These are phyloP conservation scores for Rhododendron simsii DNA, from an alignment of 148 eudicot genomes.

Conservation along the genomic window DNA sequence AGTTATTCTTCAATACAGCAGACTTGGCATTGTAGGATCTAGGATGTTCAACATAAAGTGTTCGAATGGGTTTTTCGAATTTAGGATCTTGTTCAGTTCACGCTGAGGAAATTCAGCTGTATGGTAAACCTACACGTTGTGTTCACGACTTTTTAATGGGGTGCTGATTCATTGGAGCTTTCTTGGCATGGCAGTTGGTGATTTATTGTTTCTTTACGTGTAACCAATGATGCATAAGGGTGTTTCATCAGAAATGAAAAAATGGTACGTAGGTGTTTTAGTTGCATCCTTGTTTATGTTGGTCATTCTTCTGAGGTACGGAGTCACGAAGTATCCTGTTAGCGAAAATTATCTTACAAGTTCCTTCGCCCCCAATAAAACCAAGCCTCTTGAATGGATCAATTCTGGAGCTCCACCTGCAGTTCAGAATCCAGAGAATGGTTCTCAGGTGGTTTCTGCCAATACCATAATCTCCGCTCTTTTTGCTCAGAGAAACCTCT, in stretches of 20 bases:
- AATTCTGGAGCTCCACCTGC: slow-evolving; percentile 51
- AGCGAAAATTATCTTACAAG: slow-evolving; percentile 39
- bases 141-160: not conserved
- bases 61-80: not conserved
- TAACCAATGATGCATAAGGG: not conserved
- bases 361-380: slow-evolving; percentile 22
- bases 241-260: slow-evolving; percentile 66
- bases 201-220: not conserved
- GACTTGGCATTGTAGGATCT: not conserved
- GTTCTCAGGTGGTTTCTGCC: slow-evolving; percentile 47
- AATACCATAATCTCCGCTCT: slow-evolving; percentile 44
- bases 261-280: slow-evolving; percentile 60
- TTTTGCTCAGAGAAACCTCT: slow-evolving; percentile 58
- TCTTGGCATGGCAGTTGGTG: not conserved
- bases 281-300: slow-evolving; percentile 61
- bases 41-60: not conserved
- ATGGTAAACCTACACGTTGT: not conserved
- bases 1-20: not conserved
- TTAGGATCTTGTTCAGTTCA: not conserved
- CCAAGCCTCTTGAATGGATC: slow-evolving; percentile 79
- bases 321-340: slow-evolving; percentile 45
- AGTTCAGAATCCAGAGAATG: slow-evolving; percentile 41
- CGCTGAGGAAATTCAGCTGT: not conserved
- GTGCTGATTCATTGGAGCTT: not conserved
- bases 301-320: slow-evolving; percentile 52